Percentiles rank a stretch among this genome's conserved stretches.
These are phyloP conservation scores for Cladosporium cucumerinum DNA, from an alignment of 2,329 filamentous ascomycete genomes.

Conservation along the genomic window DNA sequence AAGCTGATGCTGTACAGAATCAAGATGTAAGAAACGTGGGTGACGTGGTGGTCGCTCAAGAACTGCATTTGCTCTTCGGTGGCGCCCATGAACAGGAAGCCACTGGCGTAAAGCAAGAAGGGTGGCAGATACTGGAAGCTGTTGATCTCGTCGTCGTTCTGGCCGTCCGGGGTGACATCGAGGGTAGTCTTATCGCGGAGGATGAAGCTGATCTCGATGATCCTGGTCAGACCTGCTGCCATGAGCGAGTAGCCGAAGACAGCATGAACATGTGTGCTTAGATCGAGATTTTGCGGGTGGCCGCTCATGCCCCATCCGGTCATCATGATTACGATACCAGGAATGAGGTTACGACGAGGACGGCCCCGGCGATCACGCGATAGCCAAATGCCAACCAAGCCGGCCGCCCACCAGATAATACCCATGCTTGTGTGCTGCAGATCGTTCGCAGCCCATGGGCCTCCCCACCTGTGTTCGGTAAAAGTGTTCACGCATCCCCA, in stretches of 20 bases:
- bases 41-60: constrained; percentile 69
- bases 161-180: constrained; percentile 24
- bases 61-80: constrained; percentile 94
- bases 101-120: constrained; percentile 76
- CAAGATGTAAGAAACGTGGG: constrained; percentile 87
- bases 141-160: constrained; percentile 37
- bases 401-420: constrained; percentile 97
- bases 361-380: constrained; percentile 77
- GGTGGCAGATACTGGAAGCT: constrained; percentile 50
- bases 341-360: constrained; percentile 89
- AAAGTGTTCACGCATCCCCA: constrained; percentile 99
- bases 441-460: constrained; percentile 85
- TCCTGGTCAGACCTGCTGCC: constrained; percentile 76
- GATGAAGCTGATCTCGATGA: constrained; percentile 89
- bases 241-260: constrained; percentile 95
- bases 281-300: constrained; percentile 77
- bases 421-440: constrained; percentile 99
- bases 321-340: constrained; percentile 82
- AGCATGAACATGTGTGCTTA: constrained; percentile 83
- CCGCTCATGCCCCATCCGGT: constrained; percentile 96
- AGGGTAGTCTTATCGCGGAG: constrained; percentile 63
- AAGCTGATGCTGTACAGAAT: constrained; percentile 90
- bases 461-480: constrained; percentile 93
- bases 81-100: constrained; percentile 95
- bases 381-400: constrained; percentile 87